phyloP scores from a whole-genome alignment of 2,329 filamentous ascomycete genomes.

The Fusarium domesticum region DNA sequence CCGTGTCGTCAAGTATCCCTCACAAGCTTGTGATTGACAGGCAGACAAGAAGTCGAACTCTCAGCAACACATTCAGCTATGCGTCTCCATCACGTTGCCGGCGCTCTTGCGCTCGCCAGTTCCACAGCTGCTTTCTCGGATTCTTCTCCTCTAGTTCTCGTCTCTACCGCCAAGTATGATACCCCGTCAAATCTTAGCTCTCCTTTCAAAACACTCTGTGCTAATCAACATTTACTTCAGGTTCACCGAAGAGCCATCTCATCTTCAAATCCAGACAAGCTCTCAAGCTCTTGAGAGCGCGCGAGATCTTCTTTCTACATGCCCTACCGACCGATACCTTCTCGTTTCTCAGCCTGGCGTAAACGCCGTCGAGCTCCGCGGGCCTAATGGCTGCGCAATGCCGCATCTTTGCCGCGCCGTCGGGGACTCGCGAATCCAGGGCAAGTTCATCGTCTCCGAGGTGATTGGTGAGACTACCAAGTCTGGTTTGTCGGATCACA shows the following conservation, averaged over 20 bases:
- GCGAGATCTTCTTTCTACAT: conserved; percentile 57
- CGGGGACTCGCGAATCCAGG: conserved; percentile 34
- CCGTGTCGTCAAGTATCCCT: conserved; percentile 13
- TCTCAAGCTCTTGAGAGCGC: conserved; percentile 42
- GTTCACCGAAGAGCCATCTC: conserved; percentile 34
- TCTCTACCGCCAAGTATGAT: conserved; percentile 78
- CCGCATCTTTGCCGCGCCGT: conserved; percentile 49
- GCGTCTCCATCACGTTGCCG: conserved; percentile 52
- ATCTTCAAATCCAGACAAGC: conserved; percentile 49
- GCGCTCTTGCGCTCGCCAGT: conserved; percentile 54
- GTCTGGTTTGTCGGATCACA: conserved; percentile 41
- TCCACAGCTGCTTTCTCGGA: conserved; percentile 73
- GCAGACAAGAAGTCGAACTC: conserved; percentile 23
- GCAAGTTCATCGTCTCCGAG: conserved; percentile 52
- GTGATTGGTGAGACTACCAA: conserved; percentile 51
- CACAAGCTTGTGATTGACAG: conserved; percentile 22
- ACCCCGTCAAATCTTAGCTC: conserved; percentile 13
- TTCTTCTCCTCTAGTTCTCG: conserved; percentile 84
- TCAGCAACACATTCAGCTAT: conserved; percentile 40
- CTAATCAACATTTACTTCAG: conserved; percentile 25
- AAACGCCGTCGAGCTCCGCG: conserved; percentile 64
- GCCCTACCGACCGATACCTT: conserved; percentile 73
- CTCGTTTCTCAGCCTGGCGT: conserved; percentile 75
- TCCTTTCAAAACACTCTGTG: conserved; percentile 20
- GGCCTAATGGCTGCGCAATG: conserved; percentile 48